Base-by-base conservation (phyloP, 441 rosid species). In the Erysimum cheiri region DNA sequence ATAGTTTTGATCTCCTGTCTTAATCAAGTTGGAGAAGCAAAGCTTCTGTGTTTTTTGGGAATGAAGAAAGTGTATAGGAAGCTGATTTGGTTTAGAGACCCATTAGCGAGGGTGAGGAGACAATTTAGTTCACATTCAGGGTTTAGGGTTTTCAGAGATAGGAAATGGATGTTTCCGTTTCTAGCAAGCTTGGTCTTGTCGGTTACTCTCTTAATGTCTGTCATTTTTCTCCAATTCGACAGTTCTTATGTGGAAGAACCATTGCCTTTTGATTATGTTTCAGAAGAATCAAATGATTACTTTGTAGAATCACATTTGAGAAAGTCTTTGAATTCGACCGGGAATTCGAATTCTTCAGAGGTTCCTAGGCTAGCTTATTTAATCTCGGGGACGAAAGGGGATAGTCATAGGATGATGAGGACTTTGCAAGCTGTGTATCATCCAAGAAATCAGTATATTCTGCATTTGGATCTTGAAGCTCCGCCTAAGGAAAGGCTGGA, bases 111-210 rank as follows among this genome's bases (percentile, higher is more conserved):
- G 36, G 36, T 60, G 36, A 60, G 14, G 65, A 60, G 65, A 60
- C 50, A 60, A 2, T n/a, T 60, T 60, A 60, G 65, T 41, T 60
- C 24, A 74, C 74, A 76, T 82, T 64, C 91, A 31, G 92, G 86
- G 62, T 76, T 76, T 69, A 89, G 95, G 80, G 73, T 81, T 63
- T 90, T 85, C 53, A 77, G 87, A 74, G 96, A 95, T 70, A 86
- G 88, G 71, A 88, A 85, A 80, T 95, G 99, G 98, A 80, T 88
- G 35, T 61, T 91, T 39, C 97, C 96, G 8, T 95, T 90, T 72
- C 78, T 88, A 48, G 87, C 95, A 1, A 92, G 95, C 86, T 75
- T 92, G 72, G 84, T 95, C 5, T 89, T 88, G 10, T 87, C 86
- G 3, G 64, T 88, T 66, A 89, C 89, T 67, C 82, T 95, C 75